Conservation (phyloP, 1,284 basidiomycete species). For the Phellopilus nigrolimitatus region DNA sequence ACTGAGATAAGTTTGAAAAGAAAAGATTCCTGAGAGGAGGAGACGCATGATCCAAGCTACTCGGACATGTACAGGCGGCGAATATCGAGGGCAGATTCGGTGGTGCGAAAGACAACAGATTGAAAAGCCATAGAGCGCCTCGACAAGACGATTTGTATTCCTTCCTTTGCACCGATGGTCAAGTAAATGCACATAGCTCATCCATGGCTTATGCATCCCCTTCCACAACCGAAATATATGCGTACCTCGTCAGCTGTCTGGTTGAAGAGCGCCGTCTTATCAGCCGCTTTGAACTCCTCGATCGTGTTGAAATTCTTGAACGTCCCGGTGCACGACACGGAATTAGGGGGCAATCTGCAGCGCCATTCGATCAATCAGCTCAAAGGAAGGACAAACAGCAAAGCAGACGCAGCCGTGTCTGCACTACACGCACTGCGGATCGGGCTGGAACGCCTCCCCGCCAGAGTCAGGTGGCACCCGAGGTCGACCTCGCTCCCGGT, state of each 20-base stretch:
- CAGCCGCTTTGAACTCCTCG: constrained; percentile 88
- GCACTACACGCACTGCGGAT: constrained; percentile 31
- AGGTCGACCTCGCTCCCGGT: constrained; percentile 60
- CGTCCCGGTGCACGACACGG: constrained; percentile 49
- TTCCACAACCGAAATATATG: too few relatives aligned
- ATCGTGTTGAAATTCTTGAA: constrained; percentile 96
- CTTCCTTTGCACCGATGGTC: too few relatives aligned
- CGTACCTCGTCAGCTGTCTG: constrained; percentile 56
- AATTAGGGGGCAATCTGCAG: constrained; percentile 37
- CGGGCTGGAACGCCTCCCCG: constrained; percentile 51
- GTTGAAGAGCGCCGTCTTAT: constrained; percentile 85
- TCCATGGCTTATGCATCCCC: not conserved
- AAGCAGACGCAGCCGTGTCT: too few relatives aligned
- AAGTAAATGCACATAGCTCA: not conserved
- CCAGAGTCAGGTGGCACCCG: constrained; percentile 53
- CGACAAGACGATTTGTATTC: too few relatives aligned
- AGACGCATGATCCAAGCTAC: too few relatives aligned
- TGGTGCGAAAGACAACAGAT: constrained; percentile 5
- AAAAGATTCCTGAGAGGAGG: too few relatives aligned
- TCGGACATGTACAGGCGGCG: too few relatives aligned
- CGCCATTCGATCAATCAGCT: constrained; percentile 22
- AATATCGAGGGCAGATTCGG: too few relatives aligned
- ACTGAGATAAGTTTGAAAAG: too few relatives aligned
- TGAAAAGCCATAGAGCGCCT: constrained; percentile 15
- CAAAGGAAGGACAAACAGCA: constrained; percentile 7